These are phyloP conservation scores for Aphanomyces stellatus DNA, from an alignment of 352 stramenopile species.

Conservation along the genomic window DNA sequence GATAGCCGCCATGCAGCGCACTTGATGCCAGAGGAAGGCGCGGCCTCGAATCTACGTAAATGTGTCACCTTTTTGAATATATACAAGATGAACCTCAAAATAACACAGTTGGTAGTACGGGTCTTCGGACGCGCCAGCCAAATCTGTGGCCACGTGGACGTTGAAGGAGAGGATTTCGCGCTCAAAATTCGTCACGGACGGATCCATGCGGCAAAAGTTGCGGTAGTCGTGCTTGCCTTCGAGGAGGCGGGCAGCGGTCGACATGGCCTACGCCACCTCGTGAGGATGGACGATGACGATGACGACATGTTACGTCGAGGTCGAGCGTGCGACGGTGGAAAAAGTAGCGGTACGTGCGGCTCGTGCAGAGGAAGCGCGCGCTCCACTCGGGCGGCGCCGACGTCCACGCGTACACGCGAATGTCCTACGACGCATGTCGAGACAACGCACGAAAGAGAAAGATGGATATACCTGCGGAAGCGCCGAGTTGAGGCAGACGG, in stretches of 20 bases:
- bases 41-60: slow-evolving; percentile 68
- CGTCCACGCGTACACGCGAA: slow-evolving; percentile 77
- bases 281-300: too few relatives aligned
- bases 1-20: slow-evolving; percentile 96
- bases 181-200: slow-evolving; percentile 95
- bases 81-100: slow-evolving; percentile 33
- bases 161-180: slow-evolving; percentile 69
- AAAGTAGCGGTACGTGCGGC: slow-evolving; percentile 97
- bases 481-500: slow-evolving; percentile 93
- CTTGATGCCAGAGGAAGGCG: slow-evolving; percentile 99
- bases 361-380: slow-evolving; percentile 91
- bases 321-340: slow-evolving; percentile 78
- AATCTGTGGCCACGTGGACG: slow-evolving; percentile 61
- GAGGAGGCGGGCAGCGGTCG: slow-evolving; percentile 70
- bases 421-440: slow-evolving; percentile 29
- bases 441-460: neutral
- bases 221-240: slow-evolving; percentile 97
- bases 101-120: slow-evolving; percentile 53
- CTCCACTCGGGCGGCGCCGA: slow-evolving; percentile 87
- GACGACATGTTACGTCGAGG: slow-evolving; percentile 28
- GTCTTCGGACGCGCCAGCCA: slow-evolving; percentile 28
- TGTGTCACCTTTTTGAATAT: neutral
- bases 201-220: slow-evolving; percentile 99
- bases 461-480: slow-evolving; percentile 77
- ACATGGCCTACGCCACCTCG: slow-evolving; percentile 71